These are phyloP conservation scores for Hypseocharis bilobata DNA, from an alignment of 441 rosid genomes.

Conservation along the genomic window DNA sequence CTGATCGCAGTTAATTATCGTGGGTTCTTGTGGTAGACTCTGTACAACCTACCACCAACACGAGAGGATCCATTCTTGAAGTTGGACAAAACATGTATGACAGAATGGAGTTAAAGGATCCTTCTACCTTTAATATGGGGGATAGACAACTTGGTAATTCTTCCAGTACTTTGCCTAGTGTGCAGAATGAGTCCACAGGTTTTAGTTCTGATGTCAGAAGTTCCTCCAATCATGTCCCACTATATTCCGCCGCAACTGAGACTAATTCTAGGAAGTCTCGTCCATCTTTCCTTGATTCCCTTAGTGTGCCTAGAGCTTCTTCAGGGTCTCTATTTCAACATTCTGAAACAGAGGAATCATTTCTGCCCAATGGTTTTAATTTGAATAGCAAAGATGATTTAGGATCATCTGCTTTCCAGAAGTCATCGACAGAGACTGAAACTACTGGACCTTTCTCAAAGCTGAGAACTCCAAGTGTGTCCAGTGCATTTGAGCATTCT, in stretches of 20 bases:
- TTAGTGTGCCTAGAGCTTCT: conserved; percentile 47
- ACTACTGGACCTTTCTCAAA: conserved; percentile 31
- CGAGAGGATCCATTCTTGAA: conserved; percentile 36
- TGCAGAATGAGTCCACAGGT: conserved; percentile 37
- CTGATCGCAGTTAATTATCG: conserved; percentile 16
- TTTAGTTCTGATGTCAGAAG: conserved; percentile 35
- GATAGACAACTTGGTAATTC: conserved; percentile 40
- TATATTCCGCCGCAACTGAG: conserved; percentile 40
- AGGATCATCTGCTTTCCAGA: conserved; percentile 31
- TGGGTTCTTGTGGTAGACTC: conserved; percentile 33
- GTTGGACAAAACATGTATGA: conserved; percentile 28
- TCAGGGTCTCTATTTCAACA: conserved; percentile 36
- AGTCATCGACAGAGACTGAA: conserved; percentile 29
- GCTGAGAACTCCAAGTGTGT: conserved; percentile 22
- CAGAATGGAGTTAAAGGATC: conserved; percentile 24
- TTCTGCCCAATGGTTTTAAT: conserved; percentile 29
- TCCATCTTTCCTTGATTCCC: conserved; percentile 83
- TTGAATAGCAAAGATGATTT: conserved; percentile 31
- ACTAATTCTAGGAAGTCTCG: conserved; percentile 52
- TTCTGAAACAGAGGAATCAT: conserved; percentile 30
- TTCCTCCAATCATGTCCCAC: conserved; percentile 32
- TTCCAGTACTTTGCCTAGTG: conserved; percentile 29
- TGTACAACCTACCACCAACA: conserved; percentile 28
- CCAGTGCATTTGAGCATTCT: conserved; percentile 28
- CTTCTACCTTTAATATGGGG: conserved; percentile 26